Evolutionary conservation across 2,329 filamentous ascomycete genomes (phyloP), one percentile per base, ranked within the genome.

Genomic region (Corinectria fuckeliana): DNA sequence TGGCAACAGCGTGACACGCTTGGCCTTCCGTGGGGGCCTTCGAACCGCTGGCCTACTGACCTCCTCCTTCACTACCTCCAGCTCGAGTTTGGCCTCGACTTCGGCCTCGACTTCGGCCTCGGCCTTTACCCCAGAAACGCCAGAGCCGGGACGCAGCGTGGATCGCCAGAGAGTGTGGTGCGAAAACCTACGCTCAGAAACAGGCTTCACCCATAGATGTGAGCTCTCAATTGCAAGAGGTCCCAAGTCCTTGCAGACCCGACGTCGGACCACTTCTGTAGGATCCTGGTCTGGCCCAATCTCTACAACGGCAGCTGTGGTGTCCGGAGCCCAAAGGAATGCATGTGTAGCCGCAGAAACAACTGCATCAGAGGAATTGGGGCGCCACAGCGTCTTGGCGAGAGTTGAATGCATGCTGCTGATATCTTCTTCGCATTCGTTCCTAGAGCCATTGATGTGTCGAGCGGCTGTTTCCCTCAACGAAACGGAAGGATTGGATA

Each of bases 1-100:
- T 13, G 87, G 85, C 5, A 89, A 79, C 44, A 82, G 70, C 7
- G 85, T 87, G n/a, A 87, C 75, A 39, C 85, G 82, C 72, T 78
- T 85, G 69, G 76, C 85, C 54, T 79, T 82, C 41, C 86, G 78
- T 13, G 82, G 81, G 13, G 86, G 86, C 44, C 81, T 80, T 56
- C 83, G 79, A 2, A 82, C 84, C 3, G 80, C 65, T 13, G 80
- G 81, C 9, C 83, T 82, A 21, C 60, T 64, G 44, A 54, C 50
- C 39, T 42, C 18, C 56, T 65, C 67, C 47, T 54, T 53, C 58
- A 57, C 63, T 52, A 54, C 32, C 58, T 49, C 56, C 53, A 47
- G 16, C 41, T 55, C 42, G 23, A 28, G 4, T 26, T 28, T 26
- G n/a, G 42, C 4, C 25, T 45, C 9, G 16, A 10, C 23, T 26